These are phyloP conservation scores for Torrubiella hemipterigena DNA, from an alignment of 2,329 filamentous ascomycete species.

Conservation along the genomic window DNA sequence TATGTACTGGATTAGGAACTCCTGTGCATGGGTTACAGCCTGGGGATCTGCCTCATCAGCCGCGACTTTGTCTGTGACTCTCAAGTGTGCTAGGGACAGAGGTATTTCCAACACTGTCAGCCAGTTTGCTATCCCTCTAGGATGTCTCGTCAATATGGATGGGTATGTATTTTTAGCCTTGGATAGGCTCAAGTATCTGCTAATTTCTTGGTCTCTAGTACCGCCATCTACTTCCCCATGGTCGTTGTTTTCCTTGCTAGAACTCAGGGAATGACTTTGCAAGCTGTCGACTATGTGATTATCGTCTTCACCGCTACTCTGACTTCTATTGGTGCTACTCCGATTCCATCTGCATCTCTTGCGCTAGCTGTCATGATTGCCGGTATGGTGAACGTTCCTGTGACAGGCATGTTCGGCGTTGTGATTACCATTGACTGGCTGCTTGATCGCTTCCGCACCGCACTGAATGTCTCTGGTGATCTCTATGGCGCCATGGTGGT, in stretches of 20 bases:
- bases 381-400: conserved; percentile 26
- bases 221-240: conserved; percentile 42
- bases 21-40: conserved; percentile 39
- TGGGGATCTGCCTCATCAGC: conserved; percentile 42
- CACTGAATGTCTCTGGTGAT: conserved; percentile 38
- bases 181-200: conserved; percentile 6
- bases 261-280: conserved; percentile 33
- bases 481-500: conserved; percentile 29
- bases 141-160: conserved; percentile 39
- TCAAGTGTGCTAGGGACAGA: conserved; percentile 25
- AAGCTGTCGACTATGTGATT: conserved; percentile 33
- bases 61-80: conserved; percentile 37
- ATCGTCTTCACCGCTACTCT: conserved; percentile 35
- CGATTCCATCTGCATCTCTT: conserved; percentile 38
- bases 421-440: conserved; percentile 44
- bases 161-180: conserved; percentile 16
- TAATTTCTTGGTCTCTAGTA: conserved; percentile 17
- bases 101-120: conserved; percentile 28
- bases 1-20: conserved; percentile 31
- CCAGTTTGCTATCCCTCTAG: conserved; percentile 35
- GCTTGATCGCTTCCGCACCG: conserved; percentile 42
- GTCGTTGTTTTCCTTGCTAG: conserved; percentile 39
- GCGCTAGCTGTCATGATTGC: conserved; percentile 41
- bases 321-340: conserved; percentile 40
- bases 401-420: conserved; percentile 38